Evolutionary conservation across 768 basidiomycete genomes (phyloP).

Genomic region (Myochromella boudieri): DNA sequence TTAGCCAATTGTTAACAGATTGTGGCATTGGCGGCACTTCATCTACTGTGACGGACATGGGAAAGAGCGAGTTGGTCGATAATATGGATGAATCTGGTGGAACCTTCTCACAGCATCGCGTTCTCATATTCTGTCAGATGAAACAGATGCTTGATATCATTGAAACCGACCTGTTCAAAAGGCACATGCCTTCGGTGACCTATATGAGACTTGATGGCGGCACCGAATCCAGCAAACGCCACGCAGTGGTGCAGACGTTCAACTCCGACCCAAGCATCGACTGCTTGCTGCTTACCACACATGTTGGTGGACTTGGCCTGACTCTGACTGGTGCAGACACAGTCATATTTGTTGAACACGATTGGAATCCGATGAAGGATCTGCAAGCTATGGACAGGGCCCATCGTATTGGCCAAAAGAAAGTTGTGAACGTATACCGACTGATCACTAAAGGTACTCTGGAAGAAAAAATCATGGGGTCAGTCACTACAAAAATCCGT

Average conservation of each 20-base stretch:
- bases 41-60: conserved; percentile 44
- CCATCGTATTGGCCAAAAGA: conserved; percentile 97
- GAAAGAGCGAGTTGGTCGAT: conserved; percentile 70
- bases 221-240: conserved; percentile 91
- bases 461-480: conserved; percentile 99
- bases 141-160: conserved; percentile 99
- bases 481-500: conserved; percentile 24
- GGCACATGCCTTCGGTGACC: conserved; percentile 91
- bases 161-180: conserved; percentile 88
- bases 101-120: conserved; percentile 92
- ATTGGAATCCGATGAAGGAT: conserved; percentile 99
- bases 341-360: conserved; percentile 98
- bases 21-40: conserved; percentile 83
- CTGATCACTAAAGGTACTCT: conserved; percentile 95
- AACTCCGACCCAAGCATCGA: conserved; percentile 98
- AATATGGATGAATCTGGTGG: conserved; percentile 52
- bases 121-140: conserved; percentile 98
- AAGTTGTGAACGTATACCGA: conserved; percentile 98
- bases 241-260: conserved; percentile 97
- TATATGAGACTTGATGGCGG: conserved; percentile 98
- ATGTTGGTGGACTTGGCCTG: conserved; percentile 93
- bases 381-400: conserved; percentile 99
- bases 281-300: conserved; percentile 91
- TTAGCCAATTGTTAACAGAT: conserved; percentile 88
- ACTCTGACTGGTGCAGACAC: conserved; percentile 98